Evolutionary conservation across 305 asterid species (phyloP).

Genomic region (Fraxinus velutina): DNA sequence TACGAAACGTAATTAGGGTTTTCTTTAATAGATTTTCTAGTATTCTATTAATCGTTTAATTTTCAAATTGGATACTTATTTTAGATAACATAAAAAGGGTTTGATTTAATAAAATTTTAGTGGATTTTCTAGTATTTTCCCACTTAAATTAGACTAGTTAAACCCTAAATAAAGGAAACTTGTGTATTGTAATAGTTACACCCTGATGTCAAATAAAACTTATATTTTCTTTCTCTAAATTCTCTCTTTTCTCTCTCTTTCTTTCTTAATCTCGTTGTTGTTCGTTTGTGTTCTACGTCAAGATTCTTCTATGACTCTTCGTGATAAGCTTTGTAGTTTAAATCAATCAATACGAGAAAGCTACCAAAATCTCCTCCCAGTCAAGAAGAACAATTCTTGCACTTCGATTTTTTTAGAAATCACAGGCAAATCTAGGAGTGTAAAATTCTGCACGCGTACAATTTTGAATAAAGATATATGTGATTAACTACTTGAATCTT

Average conservation of each 20-base stretch:
- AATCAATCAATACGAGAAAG: neutral
- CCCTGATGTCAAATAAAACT: neutral
- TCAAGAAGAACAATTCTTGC: neutral
- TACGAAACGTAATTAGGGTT: neutral
- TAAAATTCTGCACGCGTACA: no score
- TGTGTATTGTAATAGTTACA: neutral
- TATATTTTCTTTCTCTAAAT: neutral
- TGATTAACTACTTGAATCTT: neutral
- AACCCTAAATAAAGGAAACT: neutral
- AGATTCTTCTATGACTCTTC: slow-evolving; percentile 1
- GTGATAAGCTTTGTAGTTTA: slow-evolving; percentile 11
- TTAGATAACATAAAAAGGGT: neutral
- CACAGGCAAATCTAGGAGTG: neutral
- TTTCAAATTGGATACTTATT: neutral
- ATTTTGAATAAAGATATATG: no score
- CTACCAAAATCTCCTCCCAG: neutral
- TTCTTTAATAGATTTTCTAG: neutral
- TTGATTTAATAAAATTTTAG: no score
- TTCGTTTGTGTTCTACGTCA: neutral
- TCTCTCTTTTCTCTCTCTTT: neutral
- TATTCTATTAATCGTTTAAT: neutral
- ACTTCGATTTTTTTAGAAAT: no score
- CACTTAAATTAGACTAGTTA: no score
- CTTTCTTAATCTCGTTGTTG: neutral
- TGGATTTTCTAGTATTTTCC: no score